Evolutionary conservation across 2,329 filamentous ascomycete genomes (phyloP).

Genomic region (Sporothrix globosa): DNA sequence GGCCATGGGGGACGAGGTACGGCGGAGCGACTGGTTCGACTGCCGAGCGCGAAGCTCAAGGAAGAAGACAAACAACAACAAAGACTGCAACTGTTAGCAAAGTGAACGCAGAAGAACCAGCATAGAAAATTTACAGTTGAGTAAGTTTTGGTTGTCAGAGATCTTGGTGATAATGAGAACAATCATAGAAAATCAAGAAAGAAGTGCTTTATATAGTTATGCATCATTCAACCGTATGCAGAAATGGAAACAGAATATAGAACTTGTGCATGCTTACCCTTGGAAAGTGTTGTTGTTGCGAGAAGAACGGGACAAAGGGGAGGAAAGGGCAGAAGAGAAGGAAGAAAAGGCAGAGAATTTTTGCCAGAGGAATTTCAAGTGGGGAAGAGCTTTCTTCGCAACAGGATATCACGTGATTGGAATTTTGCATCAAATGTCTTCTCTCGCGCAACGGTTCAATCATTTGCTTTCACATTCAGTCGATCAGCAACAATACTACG

Average conservation of each 20-base stretch:
- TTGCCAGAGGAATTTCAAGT: constrained; percentile 18
- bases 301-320: neutral
- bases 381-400: neutral
- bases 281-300: constrained; percentile 4
- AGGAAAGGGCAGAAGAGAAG: neutral
- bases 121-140: neutral
- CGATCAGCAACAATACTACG: neutral
- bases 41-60: neutral
- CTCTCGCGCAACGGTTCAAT: neutral
- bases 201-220: constrained; percentile 43
- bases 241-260: neutral
- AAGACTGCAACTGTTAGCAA: constrained; percentile 9
- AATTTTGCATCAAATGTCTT: neutral
- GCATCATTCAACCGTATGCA: constrained; percentile 41
- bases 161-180: constrained; percentile 69
- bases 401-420: constrained; percentile 8
- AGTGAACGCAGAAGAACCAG: neutral
- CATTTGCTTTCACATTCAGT: too few relatives aligned
- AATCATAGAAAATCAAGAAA: constrained; percentile 55
- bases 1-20: neutral
- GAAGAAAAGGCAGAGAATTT: constrained; percentile 26
- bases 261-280: constrained; percentile 15
- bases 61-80: neutral
- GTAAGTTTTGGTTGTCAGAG: constrained; percentile 55
- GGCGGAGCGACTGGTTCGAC: neutral